Evolutionary conservation across 2,329 filamentous ascomycete species (phyloP).

Genomic region (Aspergillus aculeatus): DNA sequence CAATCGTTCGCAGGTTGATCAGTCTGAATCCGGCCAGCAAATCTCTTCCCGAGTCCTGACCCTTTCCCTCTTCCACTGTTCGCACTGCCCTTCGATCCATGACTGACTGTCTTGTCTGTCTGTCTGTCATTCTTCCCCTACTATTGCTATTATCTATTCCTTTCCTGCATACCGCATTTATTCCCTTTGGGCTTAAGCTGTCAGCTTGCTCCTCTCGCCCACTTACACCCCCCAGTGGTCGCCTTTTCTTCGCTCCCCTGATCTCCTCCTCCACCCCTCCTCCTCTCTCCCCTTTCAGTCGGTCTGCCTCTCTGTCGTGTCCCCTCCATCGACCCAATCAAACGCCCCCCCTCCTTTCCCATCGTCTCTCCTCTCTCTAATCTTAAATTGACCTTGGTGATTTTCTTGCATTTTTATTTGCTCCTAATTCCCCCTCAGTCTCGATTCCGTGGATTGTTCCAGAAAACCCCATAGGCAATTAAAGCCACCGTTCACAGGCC

Average conservation of each 20-base stretch:
- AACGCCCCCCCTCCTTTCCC: conserved; percentile 2
- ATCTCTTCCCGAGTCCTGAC: conserved; percentile 16
- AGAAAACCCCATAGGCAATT: conserved; percentile 7
- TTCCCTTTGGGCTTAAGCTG: background rate
- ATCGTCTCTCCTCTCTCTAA: conserved; percentile 1
- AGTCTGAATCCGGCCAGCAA: conserved; percentile 14
- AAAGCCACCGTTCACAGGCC: conserved; percentile 3
- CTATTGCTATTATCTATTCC: background rate
- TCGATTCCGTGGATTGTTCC: conserved; percentile 12
- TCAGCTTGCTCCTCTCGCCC: background rate
- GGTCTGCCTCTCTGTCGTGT: conserved; percentile 3
- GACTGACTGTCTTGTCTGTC: background rate
- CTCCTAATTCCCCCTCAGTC: conserved; percentile 2
- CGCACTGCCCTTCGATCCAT: conserved; percentile 5
- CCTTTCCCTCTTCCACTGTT: conserved; percentile 5
- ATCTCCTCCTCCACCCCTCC: background rate
- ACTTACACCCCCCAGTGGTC: background rate
- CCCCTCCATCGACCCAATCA: conserved; percentile 4
- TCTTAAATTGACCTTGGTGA: conserved; percentile 1
- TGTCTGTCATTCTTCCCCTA: background rate
- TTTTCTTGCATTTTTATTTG: conserved; percentile 10
- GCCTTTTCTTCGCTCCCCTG: background rate
- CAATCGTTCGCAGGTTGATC: conserved; percentile 19
- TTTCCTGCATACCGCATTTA: background rate
- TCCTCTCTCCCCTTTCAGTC: background rate